phyloP scores from a whole-genome alignment of 2,329 filamentous ascomycete genomes.

The Clonostachys solani region DNA sequence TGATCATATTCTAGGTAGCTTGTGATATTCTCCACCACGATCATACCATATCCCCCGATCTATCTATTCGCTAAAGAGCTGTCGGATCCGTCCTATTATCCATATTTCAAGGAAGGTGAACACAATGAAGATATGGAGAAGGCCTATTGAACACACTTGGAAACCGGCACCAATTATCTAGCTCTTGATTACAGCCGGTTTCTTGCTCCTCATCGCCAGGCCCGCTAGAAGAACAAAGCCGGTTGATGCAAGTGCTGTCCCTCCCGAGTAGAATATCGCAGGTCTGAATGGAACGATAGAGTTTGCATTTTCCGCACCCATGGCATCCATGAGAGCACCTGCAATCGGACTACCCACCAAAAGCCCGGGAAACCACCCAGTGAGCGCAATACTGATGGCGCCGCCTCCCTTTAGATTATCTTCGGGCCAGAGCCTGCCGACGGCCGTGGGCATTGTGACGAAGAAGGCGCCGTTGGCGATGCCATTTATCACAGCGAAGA shows the following conservation, averaged over 20 bases:
- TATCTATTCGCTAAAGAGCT: too few species aligned
- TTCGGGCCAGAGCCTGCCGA: conserved; percentile 19
- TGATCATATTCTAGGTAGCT: too few species aligned
- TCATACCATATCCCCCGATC: too few species aligned
- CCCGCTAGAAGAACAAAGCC: background rate
- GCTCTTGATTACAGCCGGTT: too few species aligned
- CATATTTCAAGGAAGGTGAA: too few species aligned
- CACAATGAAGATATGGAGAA: too few species aligned
- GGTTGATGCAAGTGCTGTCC: background rate
- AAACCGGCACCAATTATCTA: too few species aligned
- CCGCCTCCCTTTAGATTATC: background rate
- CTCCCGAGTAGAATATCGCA: conserved; percentile 4
- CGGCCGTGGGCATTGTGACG: conserved; percentile 54
- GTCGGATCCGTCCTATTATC: too few species aligned
- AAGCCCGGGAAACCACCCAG: conserved; percentile 3
- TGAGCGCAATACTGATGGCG: conserved; percentile 2
- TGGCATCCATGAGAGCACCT: conserved; percentile 3
- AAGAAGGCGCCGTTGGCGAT: conserved; percentile 57
- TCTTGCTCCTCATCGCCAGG: too few species aligned
- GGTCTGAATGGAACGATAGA: conserved; percentile 3
- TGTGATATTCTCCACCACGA: too few species aligned
- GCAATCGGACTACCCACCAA: conserved; percentile 3
- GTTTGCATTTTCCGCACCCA: background rate
- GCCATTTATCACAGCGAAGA: conserved; percentile 55
- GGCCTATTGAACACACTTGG: too few species aligned